Evolutionary conservation across 768 basidiomycete species (phyloP).

Genomic region (Candolleomyces efflorescens): DNA sequence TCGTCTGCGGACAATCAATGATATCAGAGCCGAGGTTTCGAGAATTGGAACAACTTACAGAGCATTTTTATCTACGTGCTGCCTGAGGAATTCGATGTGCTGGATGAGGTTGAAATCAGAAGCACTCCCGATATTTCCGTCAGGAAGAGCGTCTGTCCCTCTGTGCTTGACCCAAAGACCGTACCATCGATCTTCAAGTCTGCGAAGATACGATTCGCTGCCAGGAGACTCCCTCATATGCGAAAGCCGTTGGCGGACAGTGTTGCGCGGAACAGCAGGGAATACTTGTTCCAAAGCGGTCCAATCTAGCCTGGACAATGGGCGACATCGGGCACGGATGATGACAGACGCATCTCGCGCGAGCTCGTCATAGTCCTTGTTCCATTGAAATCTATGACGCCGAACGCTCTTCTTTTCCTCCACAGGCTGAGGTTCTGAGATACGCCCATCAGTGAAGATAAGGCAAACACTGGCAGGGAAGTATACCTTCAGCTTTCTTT

Average conservation of each 20-base stretch:
- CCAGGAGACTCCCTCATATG: constrained; percentile 59
- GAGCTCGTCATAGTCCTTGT: constrained; percentile 81
- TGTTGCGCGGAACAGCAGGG: constrained; percentile 67
- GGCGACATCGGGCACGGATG: constrained; percentile 72
- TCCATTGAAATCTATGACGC: constrained; percentile 80
- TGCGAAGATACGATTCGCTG: constrained; percentile 69
- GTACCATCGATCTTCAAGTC: constrained; percentile 81
- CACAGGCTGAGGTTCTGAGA: constrained; percentile 5
- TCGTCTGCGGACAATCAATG: constrained; percentile 37
- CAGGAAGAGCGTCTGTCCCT: constrained; percentile 63
- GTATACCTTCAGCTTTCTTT: constrained; percentile 17
- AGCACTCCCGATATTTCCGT: constrained; percentile 62
- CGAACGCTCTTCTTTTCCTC: constrained; percentile 40
- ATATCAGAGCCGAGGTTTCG: constrained; percentile 11
- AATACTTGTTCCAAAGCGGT: constrained; percentile 76
- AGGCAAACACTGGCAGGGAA: neutral
- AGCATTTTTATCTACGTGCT: constrained; percentile 79
- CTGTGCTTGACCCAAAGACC: constrained; percentile 70
- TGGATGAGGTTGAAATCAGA: constrained; percentile 74
- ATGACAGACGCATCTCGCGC: constrained; percentile 82
- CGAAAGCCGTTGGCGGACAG: constrained; percentile 63
- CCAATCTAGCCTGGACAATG: constrained; percentile 59
- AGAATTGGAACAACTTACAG: constrained; percentile 52
- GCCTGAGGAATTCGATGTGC: constrained; percentile 80
- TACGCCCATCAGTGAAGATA: neutral